phyloP scores from a whole-genome alignment of 352 stramenopile genomes.

The Globisporangium parvum region DNA sequence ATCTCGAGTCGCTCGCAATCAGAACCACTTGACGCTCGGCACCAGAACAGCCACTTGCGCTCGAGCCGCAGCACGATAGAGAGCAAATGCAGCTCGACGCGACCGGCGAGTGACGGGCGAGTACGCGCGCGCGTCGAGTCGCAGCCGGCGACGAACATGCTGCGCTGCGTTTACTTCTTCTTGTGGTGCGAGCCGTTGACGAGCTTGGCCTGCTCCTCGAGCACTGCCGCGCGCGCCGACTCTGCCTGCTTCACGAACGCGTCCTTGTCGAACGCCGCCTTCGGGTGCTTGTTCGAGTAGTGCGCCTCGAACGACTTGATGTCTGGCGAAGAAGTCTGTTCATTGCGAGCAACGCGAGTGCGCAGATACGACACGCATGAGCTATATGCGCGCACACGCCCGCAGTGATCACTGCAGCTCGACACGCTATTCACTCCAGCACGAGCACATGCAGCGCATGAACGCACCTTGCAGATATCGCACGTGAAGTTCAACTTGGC shows the following conservation, averaged over 20 bases:
- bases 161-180: constrained; percentile 17
- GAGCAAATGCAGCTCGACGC: too few relatives aligned
- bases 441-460: neutral
- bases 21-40: too few relatives aligned
- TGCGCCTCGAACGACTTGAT: constrained; percentile 60
- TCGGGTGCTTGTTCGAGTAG: constrained; percentile 58
- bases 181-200: constrained; percentile 47
- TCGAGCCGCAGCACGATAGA: too few relatives aligned
- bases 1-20: too few relatives aligned
- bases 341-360: neutral
- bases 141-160: neutral
- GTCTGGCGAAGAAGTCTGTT: constrained; percentile 47
- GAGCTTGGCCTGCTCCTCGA: constrained; percentile 19
- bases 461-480: constrained; percentile 57
- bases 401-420: neutral
- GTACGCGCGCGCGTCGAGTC: neutral
- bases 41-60: too few relatives aligned
- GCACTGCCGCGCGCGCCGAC: constrained; percentile 27
- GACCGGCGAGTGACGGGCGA: neutral
- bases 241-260: constrained; percentile 46
- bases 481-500: constrained; percentile 69
- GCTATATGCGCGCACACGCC: too few relatives aligned
- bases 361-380: neutral
- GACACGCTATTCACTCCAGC: neutral
- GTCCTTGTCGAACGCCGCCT: constrained; percentile 42